These are phyloP conservation scores for Aplosporella prunicola DNA, from an alignment of 2,329 filamentous ascomycete species.

Conservation along the genomic window DNA sequence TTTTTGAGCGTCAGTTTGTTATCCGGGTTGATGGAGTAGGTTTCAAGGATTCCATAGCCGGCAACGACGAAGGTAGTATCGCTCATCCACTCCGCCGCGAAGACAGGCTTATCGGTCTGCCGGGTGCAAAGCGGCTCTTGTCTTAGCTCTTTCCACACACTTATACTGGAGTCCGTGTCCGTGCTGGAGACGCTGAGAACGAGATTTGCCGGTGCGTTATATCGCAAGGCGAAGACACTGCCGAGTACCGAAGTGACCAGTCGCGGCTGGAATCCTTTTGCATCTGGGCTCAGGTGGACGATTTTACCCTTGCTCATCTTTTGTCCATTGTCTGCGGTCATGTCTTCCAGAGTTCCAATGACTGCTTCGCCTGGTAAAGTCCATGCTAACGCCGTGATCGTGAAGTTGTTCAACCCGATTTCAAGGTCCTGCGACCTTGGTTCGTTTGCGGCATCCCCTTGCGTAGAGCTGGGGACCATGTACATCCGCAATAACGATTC, in stretches of 20 bases:
- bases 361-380: constrained; percentile 24
- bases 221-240: constrained; percentile 27
- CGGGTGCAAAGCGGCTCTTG: constrained; percentile 32
- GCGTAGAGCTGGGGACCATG: constrained; percentile 17
- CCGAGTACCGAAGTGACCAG: constrained; percentile 29
- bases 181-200: constrained; percentile 31
- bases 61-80: constrained; percentile 36
- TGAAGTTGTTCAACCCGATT: constrained; percentile 19
- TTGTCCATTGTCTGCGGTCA: constrained; percentile 27
- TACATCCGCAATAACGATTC: constrained; percentile 27
- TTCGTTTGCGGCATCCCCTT: constrained; percentile 1
- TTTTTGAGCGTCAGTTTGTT: constrained; percentile 17
- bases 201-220: constrained; percentile 25
- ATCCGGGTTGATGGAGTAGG: constrained; percentile 26
- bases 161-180: constrained; percentile 29
- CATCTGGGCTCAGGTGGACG: constrained; percentile 20
- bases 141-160: constrained; percentile 24
- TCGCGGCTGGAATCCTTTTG: constrained; percentile 20
- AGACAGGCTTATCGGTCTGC: constrained; percentile 32
- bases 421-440: constrained; percentile 14
- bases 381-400: constrained; percentile 29
- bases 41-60: constrained; percentile 30
- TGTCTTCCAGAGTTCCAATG: constrained; percentile 26
- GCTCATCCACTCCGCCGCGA: constrained; percentile 37
- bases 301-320: constrained; percentile 30